Evolutionary conservation across 495 filamentous ascomycete species (phyloP), one percentile per base, ranked within the genome.

Genomic region (Penicillium crystallinum): DNA sequence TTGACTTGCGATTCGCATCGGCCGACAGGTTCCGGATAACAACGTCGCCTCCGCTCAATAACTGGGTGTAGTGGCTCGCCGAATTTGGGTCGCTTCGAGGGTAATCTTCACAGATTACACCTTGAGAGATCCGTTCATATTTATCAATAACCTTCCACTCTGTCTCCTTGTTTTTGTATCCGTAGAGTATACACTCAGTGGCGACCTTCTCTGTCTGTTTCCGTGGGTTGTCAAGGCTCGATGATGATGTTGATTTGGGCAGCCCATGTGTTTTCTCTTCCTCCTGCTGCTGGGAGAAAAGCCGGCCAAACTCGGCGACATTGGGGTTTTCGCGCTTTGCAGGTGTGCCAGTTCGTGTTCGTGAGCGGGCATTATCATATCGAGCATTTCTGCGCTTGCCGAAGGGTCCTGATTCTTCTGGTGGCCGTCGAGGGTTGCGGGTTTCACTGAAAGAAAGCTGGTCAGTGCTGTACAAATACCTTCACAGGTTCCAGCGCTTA

Each of bases 61-160:
- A 55, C 80, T 85, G 51, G 70, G 79, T 58, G 76, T 81, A 72
- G 71, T 84, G 56, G 71, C 68, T 52, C 66, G 75, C 55, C 62
- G 63, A 63, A 65, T 69, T 83, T 18, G 73, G 74, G 49, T 77
- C 74, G 49, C 49, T 81, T 51, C 91, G 83, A 4, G 88, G 81
- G 67, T 96, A 96, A 66, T 95, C 89, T 71, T 96, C 91, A 66
- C 88, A 92, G 62, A 96, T 90, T 49, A 82, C 70, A 33, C 91
- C 90, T 41, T 70, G 65, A 8, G 77, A 79, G 36, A 90, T 83
- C 42, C 83, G 77, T 73, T 96, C 91, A 67, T 85, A 96, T 63
- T 87, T 84, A 61, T 85, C 83, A 55, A 96, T 86, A 21, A 89
- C 90, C 27, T 89, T 87, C 76, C 89, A 95, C 70, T 93, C 88